Evolutionary conservation across 148 eudicot genomes (phyloP).

Genomic region (Salicornia ramosissima): DNA sequence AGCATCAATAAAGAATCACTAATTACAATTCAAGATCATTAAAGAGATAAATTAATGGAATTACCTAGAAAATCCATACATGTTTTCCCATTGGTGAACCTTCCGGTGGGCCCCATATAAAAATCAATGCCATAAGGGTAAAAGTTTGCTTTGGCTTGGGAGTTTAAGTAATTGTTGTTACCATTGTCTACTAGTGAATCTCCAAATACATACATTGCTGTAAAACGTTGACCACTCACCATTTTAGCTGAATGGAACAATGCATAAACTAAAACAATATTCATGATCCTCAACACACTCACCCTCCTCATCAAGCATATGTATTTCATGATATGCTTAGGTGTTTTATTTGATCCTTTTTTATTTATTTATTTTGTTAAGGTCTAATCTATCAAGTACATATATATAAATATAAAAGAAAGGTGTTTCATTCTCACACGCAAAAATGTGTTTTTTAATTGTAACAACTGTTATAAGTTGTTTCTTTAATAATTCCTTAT

Average conservation of each 20-base stretch:
- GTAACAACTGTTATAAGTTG: too few species aligned
- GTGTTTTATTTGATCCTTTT: too few species aligned
- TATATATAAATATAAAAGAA: too few species aligned
- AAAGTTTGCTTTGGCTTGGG: conserved; percentile 68
- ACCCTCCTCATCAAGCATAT: conserved; percentile 4
- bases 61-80: conserved; percentile 59
- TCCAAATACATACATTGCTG: conserved; percentile 70
- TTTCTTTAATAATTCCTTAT: too few species aligned
- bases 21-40: too few species aligned
- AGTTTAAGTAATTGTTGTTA: conserved; percentile 57
- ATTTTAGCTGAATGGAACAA: conserved; percentile 7
- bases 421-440: too few species aligned
- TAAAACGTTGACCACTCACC: conserved; percentile 26
- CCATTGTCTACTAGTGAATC: conserved; percentile 72
- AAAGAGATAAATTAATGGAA: not conserved
- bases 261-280: conserved; percentile 18
- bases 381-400: too few species aligned
- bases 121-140: conserved; percentile 73
- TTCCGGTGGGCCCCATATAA: conserved; percentile 58
- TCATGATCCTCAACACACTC: not conserved
- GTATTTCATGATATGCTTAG: too few species aligned
- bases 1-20: too few species aligned
- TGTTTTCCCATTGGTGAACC: conserved; percentile 74
- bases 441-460: too few species aligned
- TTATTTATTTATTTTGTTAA: too few species aligned